phyloP scores from a whole-genome alignment of 2,329 filamentous ascomycete species.

The Ophiosphaerella korrae region DNA sequence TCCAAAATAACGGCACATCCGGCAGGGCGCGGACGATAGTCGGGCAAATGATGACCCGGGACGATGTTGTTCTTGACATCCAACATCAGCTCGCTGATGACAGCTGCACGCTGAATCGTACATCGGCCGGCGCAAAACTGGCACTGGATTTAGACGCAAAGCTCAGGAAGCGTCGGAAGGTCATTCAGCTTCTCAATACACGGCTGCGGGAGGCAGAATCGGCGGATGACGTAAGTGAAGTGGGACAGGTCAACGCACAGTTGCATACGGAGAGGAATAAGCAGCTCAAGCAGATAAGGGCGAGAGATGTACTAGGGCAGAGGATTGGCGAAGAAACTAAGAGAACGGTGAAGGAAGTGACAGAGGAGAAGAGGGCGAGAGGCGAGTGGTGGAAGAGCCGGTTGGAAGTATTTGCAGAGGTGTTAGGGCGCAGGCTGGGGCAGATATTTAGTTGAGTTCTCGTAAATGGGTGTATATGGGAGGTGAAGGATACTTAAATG shows the following conservation, averaged over 20 bases:
- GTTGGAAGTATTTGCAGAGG: not conserved
- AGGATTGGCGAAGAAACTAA: not conserved
- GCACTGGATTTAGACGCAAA: not conserved
- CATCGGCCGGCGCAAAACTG: not conserved
- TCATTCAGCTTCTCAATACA: not conserved
- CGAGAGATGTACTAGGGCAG: not conserved
- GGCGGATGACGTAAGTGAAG: no score
- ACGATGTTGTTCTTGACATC: not conserved
- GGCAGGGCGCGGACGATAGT: not conserved
- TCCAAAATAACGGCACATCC: not conserved
- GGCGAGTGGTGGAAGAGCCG: not conserved
- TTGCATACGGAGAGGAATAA: no score
- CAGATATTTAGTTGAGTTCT: no score
- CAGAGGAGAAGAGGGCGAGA: not conserved
- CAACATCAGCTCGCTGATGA: not conserved
- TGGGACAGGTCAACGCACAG: no score
- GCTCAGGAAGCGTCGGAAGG: not conserved
- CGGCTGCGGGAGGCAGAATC: not conserved
- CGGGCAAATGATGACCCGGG: not conserved
- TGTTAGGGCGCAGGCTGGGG: not conserved
- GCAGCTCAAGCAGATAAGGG: no score
- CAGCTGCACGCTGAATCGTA: not conserved
- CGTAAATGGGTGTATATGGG: no score
- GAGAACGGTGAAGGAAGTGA: not conserved
- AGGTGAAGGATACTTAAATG: no score